Conservation (phyloP, 805 yeast species). For the Sugiyamaella americana region DNA sequence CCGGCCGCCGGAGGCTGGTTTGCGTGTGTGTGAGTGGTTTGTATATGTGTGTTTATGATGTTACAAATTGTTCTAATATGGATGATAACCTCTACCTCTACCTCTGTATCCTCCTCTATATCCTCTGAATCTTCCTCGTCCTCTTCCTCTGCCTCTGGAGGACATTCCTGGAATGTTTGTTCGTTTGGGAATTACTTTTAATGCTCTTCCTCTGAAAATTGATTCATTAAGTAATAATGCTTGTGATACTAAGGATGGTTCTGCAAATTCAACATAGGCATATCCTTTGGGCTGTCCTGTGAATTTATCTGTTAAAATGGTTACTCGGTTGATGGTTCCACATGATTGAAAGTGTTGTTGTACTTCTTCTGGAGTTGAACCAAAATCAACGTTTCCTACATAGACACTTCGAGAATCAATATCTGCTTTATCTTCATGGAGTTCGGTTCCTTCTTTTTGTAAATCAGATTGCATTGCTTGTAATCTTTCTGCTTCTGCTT, state of each 20-base stretch:
- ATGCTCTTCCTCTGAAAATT: conserved; percentile 57
- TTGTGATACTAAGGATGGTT: conserved; percentile 51
- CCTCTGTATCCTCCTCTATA: conserved; percentile 34
- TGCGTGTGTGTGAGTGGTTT: too few relatives aligned
- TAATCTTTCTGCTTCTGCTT: conserved; percentile 56
- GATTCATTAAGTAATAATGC: conserved; percentile 65
- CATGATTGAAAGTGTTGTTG: conserved; percentile 64
- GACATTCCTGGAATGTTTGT: conserved; percentile 73
- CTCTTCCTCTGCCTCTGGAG: conserved; percentile 48
- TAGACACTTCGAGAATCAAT: conserved; percentile 72
- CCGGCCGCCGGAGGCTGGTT: not conserved
- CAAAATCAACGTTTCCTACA: conserved; percentile 82
- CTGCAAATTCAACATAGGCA: conserved; percentile 82
- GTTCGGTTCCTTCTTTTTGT: conserved; percentile 38
- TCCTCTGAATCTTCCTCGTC: conserved; percentile 33
- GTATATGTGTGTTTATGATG: too few relatives aligned
- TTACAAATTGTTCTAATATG: conserved; percentile 35
- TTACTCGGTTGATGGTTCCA: conserved; percentile 74
- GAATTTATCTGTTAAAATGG: conserved; percentile 63
- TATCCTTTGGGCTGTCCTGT: conserved; percentile 84
- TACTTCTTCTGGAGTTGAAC: conserved; percentile 69
- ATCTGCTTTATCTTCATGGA: conserved; percentile 49
- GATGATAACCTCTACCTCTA: conserved; percentile 40
- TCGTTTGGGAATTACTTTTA: conserved; percentile 71
- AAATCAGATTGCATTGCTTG: conserved; percentile 51